phyloP scores from a whole-genome alignment of 2,329 filamentous ascomycete species.

The Drechslerella dactyloides region DNA sequence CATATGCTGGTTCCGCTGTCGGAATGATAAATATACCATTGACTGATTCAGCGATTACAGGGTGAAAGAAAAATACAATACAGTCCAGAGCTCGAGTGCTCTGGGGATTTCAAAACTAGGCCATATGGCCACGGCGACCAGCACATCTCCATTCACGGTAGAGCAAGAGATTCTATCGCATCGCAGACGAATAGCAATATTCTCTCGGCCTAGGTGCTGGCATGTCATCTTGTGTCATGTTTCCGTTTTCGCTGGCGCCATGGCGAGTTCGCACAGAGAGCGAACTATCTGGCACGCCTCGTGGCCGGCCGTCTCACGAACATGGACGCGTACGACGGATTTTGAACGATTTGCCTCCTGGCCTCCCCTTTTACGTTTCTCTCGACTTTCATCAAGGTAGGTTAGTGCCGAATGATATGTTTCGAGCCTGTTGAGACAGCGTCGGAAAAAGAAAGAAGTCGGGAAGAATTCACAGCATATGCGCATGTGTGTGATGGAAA shows the following conservation, averaged over 20 bases:
- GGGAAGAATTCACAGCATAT: constrained; percentile 1
- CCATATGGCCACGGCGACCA: too few species aligned
- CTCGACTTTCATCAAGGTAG: constrained; percentile 37
- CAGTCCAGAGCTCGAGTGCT: too few species aligned
- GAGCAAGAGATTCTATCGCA: too few species aligned
- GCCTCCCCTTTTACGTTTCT: constrained; percentile 29
- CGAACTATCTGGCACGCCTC: constrained; percentile 10
- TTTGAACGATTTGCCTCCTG: too few species aligned
- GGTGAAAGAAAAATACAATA: too few species aligned
- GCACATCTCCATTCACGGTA: too few species aligned
- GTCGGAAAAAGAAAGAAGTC: constrained; percentile 11
- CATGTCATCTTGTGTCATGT: constrained; percentile 7
- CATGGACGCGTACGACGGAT: constrained; percentile 36
- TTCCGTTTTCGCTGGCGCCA: constrained; percentile 32
- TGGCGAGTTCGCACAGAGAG: constrained; percentile 19
- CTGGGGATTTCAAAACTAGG: too few species aligned
- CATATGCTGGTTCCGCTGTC: too few species aligned
- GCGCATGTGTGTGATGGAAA: background rate
- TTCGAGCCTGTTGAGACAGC: background rate
- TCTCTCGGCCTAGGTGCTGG: constrained; percentile 43
- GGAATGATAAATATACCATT: too few species aligned
- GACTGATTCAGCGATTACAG: too few species aligned
- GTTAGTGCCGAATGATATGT: constrained; percentile 28
- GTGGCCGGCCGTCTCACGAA: too few species aligned
- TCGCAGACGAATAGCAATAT: constrained; percentile 51